Evolutionary conservation across 1,139 yeast genomes (phyloP), one percentile per base, ranked within the genome.

Genomic region (Yamadazyma oceani): DNA sequence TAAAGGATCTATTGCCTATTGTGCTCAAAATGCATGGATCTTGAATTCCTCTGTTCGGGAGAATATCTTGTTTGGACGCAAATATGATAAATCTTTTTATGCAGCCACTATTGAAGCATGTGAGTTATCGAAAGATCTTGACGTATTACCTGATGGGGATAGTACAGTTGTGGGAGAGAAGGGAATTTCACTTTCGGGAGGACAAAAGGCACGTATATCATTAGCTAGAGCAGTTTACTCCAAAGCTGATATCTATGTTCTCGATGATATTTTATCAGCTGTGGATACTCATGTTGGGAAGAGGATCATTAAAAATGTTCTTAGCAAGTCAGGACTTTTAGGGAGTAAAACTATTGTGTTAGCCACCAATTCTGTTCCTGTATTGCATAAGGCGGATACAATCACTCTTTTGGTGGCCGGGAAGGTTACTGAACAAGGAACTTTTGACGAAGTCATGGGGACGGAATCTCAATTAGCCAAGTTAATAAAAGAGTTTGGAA

Each of bases 151-250:
- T 1, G 73, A 67, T 48, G 73, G 71, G 17, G 73, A 67, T 46
- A 51, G 49, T 33, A 67, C 73, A 7, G 55, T 62, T 32, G 73
- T 69, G 11, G 75, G 75, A 8, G 74, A 69, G 43, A 69, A 67
- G 45, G 75, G 74, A 24, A 66, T 67, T 31, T 62, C 74, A 2
- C 54, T 68, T 26, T 64, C 71, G 35, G 74, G 74, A n/a, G 74
- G 74, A n/a, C 73, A 68, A 46, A 67, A 67, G 44, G 74, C 73
- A 1, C 55, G 74, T 39, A 50, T 65, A 25, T 60, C 69, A 2
- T 55, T 68, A 30, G 74, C 74, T 2, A 50, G 74, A 43, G 73
- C 73, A 3, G 71, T 68, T 3, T 68, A 68, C 43, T 50, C 72
- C 1, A 55, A 64, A 36, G 69, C 73, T 4, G 73, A 67, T 34